Percentiles rank a stretch among this genome's conserved stretches.
These are phyloP conservation scores for Juglanconis sp. DNA, from an alignment of 2,329 filamentous ascomycete species.

Conservation along the genomic window DNA sequence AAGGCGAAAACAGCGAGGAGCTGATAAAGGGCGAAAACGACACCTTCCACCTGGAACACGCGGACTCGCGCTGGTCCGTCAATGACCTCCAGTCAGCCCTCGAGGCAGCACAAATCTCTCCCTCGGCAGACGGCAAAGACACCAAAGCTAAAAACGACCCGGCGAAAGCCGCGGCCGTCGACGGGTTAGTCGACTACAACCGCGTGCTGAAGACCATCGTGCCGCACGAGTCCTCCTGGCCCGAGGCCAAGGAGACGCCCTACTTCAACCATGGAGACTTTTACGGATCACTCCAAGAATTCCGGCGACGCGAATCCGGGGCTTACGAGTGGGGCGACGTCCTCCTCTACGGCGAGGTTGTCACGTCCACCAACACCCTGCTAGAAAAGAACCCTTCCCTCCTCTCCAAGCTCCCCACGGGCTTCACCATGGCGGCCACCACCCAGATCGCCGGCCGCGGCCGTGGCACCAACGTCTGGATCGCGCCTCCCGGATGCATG, in stretches of 20 bases:
- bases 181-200: conserved; percentile 72
- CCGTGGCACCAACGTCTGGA: conserved; percentile 90
- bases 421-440: conserved; percentile 85
- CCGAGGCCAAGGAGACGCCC: conserved; percentile 70
- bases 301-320: conserved; percentile 55
- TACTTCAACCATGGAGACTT: conserved; percentile 82
- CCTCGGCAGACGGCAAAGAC: conserved; percentile 8
- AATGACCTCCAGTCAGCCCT: conserved; percentile 53
- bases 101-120: conserved; percentile 28
- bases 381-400: conserved; percentile 88
- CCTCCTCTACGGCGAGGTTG: conserved; percentile 83
- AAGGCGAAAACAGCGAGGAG: conserved; percentile 59
- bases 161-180: conserved; percentile 30
- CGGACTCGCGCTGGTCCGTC: conserved; percentile 58
- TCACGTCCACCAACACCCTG: conserved; percentile 91
- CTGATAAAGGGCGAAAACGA: conserved; percentile 80
- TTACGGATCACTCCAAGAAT: conserved; percentile 68
- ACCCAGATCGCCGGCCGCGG: conserved; percentile 86
- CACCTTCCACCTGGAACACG: conserved; percentile 73
- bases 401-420: conserved; percentile 71
- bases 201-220: conserved; percentile 70
- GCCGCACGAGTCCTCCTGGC: conserved; percentile 65
- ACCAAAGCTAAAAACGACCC: conserved; percentile 14
- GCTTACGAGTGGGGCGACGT: conserved; percentile 69
- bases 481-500: conserved; percentile 80